Conservation (phyloP, 2,329 filamentous ascomycete genomes). For the Fusarium vanettenii region DNA sequence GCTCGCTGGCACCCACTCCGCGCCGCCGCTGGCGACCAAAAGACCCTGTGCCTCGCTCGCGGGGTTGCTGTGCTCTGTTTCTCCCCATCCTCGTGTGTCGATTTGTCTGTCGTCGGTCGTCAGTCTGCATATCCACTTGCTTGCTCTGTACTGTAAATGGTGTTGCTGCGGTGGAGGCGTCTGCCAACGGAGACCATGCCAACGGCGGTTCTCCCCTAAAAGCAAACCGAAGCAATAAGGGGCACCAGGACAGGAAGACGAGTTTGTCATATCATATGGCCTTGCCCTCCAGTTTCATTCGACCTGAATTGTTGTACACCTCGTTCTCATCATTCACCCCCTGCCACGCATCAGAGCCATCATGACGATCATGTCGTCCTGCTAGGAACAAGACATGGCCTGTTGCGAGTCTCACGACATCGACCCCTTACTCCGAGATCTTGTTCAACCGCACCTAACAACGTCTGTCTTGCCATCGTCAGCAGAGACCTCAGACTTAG, state of each 20-base stretch:
- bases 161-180: constrained; percentile 34
- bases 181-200: constrained; percentile 35
- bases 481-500: constrained; percentile 15
- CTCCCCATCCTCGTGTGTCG: not conserved
- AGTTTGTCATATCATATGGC: constrained; percentile 23
- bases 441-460: constrained; percentile 32
- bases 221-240: constrained; percentile 11
- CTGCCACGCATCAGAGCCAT: constrained; percentile 12
- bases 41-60: constrained; percentile 29
- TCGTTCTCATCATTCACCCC: constrained; percentile 5
- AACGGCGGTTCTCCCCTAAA: constrained; percentile 27
- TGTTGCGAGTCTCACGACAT: constrained; percentile 25
- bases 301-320: not conserved
- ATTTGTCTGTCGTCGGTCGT: constrained; percentile 10
- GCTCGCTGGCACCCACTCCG: constrained; percentile 30
- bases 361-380: constrained; percentile 27
- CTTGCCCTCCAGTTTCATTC: constrained; percentile 11
- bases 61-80: constrained; percentile 8
- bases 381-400: constrained; percentile 24
- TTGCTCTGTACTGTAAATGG: constrained; percentile 32
- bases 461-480: constrained; percentile 15
- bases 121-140: constrained; percentile 25
- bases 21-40: constrained; percentile 39
- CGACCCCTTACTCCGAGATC: constrained; percentile 31
- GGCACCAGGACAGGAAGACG: constrained; percentile 12